Evolutionary conservation across 495 filamentous ascomycete species (phyloP).

Genomic region (Bathelium albidoporum): DNA sequence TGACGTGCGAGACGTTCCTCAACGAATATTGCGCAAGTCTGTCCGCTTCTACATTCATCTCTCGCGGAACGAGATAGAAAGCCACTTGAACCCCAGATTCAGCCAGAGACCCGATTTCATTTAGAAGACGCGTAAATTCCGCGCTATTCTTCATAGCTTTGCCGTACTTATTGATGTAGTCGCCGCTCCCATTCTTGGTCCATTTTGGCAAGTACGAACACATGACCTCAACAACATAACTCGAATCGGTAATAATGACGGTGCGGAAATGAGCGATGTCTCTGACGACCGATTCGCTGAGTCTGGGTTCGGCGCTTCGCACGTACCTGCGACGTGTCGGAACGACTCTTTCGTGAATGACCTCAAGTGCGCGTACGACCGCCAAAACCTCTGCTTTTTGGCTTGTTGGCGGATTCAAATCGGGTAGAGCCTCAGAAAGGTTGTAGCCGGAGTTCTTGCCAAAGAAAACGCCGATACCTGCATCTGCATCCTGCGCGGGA

Average conservation of each 20-base stretch:
- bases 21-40: not conserved
- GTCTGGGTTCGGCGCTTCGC: not conserved
- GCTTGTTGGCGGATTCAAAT: not conserved
- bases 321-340: not conserved
- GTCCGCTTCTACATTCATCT: not conserved
- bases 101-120: not conserved
- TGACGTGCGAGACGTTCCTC: not conserved
- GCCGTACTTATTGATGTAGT: not conserved
- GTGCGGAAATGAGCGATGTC: not conserved
- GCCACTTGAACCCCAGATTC: not conserved
- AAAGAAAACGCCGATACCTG: not conserved
- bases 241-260: not conserved
- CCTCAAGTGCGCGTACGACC: not conserved
- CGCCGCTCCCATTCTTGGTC: not conserved
- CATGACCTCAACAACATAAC: not conserved
- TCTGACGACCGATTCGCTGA: not conserved
- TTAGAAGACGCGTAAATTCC: not conserved
- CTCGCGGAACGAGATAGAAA: not conserved
- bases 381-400: not conserved
- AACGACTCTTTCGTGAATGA: not conserved
- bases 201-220: not conserved
- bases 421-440: not conserved
- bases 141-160: not conserved
- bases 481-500: not conserved
- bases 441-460: not conserved